A percentile compares a stretch with the other conserved stretches of the same genome.
Evolutionary conservation across 441 rosid genomes (phyloP).

Genomic region (Croton setiger): DNA sequence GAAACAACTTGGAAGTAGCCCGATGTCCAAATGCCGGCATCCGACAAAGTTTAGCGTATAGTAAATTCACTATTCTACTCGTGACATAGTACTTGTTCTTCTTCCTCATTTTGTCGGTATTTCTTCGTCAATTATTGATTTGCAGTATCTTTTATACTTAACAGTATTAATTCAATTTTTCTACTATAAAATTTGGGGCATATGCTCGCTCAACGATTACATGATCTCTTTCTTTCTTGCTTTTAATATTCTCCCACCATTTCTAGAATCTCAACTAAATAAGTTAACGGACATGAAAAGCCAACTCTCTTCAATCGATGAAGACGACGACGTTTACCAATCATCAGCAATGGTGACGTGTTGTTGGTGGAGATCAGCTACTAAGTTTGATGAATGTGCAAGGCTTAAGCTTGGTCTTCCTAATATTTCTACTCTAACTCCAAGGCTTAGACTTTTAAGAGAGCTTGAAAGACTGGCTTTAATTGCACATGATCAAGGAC

Average conservation of each 20-base stretch:
- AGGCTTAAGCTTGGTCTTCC: constrained; percentile 33
- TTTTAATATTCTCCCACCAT: background rate
- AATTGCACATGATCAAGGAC: constrained; percentile 45
- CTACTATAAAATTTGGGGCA: background rate
- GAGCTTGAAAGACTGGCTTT: constrained; percentile 53
- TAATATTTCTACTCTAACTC: constrained; percentile 32
- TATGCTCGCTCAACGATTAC: no score
- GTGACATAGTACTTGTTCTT: background rate
- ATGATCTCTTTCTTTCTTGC: no score
- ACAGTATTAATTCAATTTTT: background rate
- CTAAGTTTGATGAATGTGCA: constrained; percentile 38
- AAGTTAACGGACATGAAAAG: constrained; percentile 37
- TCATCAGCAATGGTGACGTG: constrained; percentile 20
- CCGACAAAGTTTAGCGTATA: background rate
- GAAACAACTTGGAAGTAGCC: constrained; percentile 22
- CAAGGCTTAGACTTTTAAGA: constrained; percentile 41
- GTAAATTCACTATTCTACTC: background rate
- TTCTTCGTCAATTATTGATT: background rate
- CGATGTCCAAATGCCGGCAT: background rate
- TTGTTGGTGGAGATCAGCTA: constrained; percentile 56
- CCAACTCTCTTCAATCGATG: constrained; percentile 29
- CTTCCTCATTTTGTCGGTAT: background rate
- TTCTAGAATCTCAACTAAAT: background rate
- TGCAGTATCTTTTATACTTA: background rate
- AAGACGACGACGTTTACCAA: constrained; percentile 30